Evolutionary conservation across 352 stramenopile species (phyloP), one percentile per base, ranked within the genome.

Genomic region (Phytophthora sojae): DNA sequence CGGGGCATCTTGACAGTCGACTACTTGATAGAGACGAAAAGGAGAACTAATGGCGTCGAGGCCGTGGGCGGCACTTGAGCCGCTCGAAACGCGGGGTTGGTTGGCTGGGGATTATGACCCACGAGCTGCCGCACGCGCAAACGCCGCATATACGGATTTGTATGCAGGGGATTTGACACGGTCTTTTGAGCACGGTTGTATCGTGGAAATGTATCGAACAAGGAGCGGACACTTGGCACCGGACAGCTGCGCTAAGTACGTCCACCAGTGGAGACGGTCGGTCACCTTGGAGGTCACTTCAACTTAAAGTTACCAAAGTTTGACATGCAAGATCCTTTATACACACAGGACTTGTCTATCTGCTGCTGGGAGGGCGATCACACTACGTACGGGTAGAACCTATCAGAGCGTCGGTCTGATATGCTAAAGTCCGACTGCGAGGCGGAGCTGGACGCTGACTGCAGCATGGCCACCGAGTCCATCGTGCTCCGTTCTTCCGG

Each of bases 1-100:
- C 88, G 88, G 73, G 88, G 88, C 88, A 95, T 95, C 37, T 75
- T 89, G 70, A 73, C 76, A 45, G 64, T 69, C 26, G 56, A 61
- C 61, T 69, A 63, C 61, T 81, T 70, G 53, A 63, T 73, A 64
- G 59, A 73, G 69, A 79, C 55, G 62, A 86, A 88, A 88, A 88
- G 78, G 81, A 88, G 81, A 88, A 88, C 73, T 86, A 81, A 53
- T 51, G 53, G 49, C 30, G 52, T n/a, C 42, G 32, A 32, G 45
- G n/a, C 6, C 2, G n/a, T 6, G 42, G 21, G 26, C 45, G 39
- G 55, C 35, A 42, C 3, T 25, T 45, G 23, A 32, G 9, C 1
- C 0, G 5, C 35, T 44, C 2, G 11, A 0, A 44, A 44, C 2
- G 35, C 17, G 25, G 12, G 58, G 52, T 54, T 67, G 60, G 61